Evolutionary conservation across 208 protist genomes (phyloP).

Genomic region (Acanthamoeba triangularis): DNA sequence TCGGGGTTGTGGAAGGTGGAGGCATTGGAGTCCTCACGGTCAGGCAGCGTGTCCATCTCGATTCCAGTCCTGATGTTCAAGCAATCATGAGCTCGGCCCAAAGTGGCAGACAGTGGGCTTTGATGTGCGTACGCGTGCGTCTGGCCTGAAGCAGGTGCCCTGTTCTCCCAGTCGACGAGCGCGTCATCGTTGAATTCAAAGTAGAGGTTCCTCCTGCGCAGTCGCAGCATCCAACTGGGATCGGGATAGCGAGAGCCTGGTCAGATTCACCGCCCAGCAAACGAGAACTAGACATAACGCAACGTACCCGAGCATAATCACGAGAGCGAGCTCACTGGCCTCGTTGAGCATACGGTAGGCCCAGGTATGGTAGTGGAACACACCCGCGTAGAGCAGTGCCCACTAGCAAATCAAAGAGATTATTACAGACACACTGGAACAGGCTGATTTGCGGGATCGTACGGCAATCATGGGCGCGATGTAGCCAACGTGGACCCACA

Average conservation of each 20-base stretch:
- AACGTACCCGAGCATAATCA: background rate
- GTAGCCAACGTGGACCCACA: background rate
- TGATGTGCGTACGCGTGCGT: background rate
- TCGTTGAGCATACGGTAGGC: constrained; percentile 36
- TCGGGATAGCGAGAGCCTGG: background rate
- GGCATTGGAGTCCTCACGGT: background rate
- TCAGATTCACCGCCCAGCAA: background rate
- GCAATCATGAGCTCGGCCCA: too few species aligned
- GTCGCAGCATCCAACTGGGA: background rate
- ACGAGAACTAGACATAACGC: background rate
- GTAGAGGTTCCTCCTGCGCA: constrained; percentile 38
- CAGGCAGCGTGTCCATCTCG: background rate
- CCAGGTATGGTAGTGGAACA: constrained; percentile 31
- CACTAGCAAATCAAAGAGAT: background rate
- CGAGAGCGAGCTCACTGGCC: background rate
- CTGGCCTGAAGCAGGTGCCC: background rate
- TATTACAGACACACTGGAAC: background rate
- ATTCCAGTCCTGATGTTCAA: background rate
- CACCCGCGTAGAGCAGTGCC: background rate
- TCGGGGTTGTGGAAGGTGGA: background rate
- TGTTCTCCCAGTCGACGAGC: constrained; percentile 6
- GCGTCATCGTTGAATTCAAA: constrained; percentile 36
- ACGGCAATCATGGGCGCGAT: background rate
- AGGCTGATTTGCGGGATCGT: background rate
- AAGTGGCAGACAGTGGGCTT: background rate